A percentile compares a stretch with the other conserved stretches of the same genome.
Conservation (phyloP, 768 basidiomycete species). For the Floccularia luteovirens region DNA sequence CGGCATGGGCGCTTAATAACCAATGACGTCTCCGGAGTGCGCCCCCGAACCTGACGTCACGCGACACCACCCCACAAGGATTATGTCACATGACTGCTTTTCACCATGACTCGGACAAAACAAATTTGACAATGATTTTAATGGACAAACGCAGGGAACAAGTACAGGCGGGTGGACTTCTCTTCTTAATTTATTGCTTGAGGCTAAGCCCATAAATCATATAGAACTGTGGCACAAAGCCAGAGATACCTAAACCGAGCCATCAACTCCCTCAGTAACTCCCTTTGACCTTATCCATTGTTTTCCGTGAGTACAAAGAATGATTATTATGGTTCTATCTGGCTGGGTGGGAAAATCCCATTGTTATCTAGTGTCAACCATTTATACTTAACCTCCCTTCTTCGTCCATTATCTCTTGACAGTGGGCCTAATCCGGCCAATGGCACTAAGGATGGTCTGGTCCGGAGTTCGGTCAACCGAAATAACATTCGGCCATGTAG, state of each 20-base stretch:
- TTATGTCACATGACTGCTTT: not conserved
- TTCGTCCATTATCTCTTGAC: not conserved
- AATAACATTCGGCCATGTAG: conserved; percentile 5
- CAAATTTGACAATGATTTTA: too few relatives aligned
- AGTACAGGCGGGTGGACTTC: not conserved
- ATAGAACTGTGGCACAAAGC: not conserved
- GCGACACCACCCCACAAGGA: conserved; percentile 9
- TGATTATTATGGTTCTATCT: not conserved
- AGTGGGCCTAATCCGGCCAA: conserved; percentile 9
- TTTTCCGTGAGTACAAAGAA: too few relatives aligned
- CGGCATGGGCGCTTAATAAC: conserved; percentile 5
- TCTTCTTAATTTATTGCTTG: not conserved
- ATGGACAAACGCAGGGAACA: too few relatives aligned
- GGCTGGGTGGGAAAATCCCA: not conserved
- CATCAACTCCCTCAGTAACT: not conserved
- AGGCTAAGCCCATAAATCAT: too few relatives aligned
- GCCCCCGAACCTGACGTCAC: conserved; percentile 16
- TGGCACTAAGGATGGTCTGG: conserved; percentile 34
- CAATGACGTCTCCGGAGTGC: conserved; percentile 18
- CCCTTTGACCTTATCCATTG: not conserved
- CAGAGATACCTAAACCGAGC: not conserved
- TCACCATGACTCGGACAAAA: too few relatives aligned
- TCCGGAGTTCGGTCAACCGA: not conserved
- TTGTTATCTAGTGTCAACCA: conserved; percentile 3
- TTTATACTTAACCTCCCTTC: not conserved